Base-by-base conservation (phyloP, 2,329 filamentous ascomycete species). In the Aspergillus caelatus region DNA sequence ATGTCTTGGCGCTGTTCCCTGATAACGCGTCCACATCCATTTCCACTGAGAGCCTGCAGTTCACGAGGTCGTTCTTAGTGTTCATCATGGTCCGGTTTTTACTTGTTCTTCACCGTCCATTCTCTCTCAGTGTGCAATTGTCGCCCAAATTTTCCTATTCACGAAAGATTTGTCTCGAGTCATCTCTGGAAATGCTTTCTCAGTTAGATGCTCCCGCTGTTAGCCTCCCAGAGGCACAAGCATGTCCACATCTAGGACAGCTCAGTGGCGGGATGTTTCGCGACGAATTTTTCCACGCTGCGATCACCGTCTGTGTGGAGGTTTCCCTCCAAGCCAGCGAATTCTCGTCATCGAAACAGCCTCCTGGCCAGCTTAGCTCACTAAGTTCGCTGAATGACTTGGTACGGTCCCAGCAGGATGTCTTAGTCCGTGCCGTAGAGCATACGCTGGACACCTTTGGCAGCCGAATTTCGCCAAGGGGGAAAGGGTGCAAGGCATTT, bases 81-180 rank as follows among this genome's bases (percentile, higher is more conserved):
- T 82, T 83, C 46, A 75, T 85, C 0, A 76, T 85, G 4, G 83
- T 84, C 6, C 83, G 86, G 16, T 88, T 86, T 68, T 68, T 88
- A 2, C 79, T 88, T 16, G 79, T 81, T 0, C 75, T 89, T 0
- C 86, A 89, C 65, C 81, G 79, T 9, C 77, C 76, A 1, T 78
- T 76, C 57, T 75, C 74, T 1, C 65, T 75, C n/a, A 77, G 73
- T 61, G 73, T 77, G 14, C 67, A 70, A 12, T 64, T 69, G 3
- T 67, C 76, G 6, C 75, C 75, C 0, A 72, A 74, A 60, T 79
- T 72, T 55, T 77, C 76, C 7, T 79, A 76, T 57, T 79, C 77
- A 10, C 72, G 74, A 8, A 79, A 78, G 57, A 62, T 77, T 8
- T 78, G 76, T 57, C 64, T 78, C 0, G 77, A 79, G 41, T 71